Base-by-base conservation (phyloP, 352 stramenopile species). In the Pelagophyceae sp. region DNA sequence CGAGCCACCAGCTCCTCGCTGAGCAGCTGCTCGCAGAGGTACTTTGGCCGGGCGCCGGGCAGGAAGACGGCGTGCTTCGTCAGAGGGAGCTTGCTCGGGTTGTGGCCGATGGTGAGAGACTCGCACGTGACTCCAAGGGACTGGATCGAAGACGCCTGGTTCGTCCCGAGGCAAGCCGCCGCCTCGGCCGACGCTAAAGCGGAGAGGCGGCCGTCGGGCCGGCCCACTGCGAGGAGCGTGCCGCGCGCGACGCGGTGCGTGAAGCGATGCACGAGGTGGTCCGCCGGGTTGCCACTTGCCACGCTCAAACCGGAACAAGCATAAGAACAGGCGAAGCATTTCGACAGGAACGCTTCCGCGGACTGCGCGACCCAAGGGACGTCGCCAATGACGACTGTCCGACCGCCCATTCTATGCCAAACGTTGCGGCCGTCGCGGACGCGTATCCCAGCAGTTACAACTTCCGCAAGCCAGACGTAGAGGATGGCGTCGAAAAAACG, bases 241-340 rank as follows among this genome's bases (percentile, higher is more conserved):
- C 84, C 86, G 35, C 85, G 81, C 15, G 87, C 84, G 15, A 90
- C 84, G 54, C 82, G 65, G 78, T 88, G 84, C 71, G 83, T 87
- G 61, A 86, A 78, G 32, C 86, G 80, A 79, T 90, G 86, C 0
- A 90, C 84, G n/a, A 90, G 81, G 76, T 89, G 85, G 76, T 90
- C 86, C 19, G 78, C 63, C 40, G 86, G 85, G 80, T 90, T 90
- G 20, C 81, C 85, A 63, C 72, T 83, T 6, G 88, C 76, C 0
- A 90, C 85, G 70, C 84, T 89, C 1, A 88, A 61, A 27, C 84
- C 81, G 32, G 86, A 84, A 74, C 89, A 89, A 19, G 60, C 82
- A 60, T 90, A 89, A 0, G 85, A 89, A 25, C 82, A 83, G 32
- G 85, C 86, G 84, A 90, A 90, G 51, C 88, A 87, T 51, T 87